Conservation (phyloP, 163 green algal species). For the Coccomyxa subellipsoidea region DNA sequence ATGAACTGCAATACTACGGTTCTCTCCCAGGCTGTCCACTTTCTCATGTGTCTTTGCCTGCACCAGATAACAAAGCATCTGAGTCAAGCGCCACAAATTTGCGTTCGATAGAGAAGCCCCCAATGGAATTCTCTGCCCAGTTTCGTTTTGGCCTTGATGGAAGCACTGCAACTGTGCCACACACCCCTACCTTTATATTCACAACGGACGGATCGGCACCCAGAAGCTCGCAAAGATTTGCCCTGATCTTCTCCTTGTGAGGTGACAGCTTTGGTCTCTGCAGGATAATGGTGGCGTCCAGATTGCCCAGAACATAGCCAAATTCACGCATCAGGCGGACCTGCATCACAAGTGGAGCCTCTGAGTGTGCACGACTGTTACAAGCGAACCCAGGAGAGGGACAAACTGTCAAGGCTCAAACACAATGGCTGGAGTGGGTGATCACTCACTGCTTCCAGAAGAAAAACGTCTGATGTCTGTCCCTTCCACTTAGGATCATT, state of each 20-base stretch:
- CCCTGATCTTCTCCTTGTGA: slow-evolving; percentile 90
- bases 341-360: too few species aligned
- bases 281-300: slow-evolving; percentile 97
- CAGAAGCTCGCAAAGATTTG: slow-evolving; percentile 82
- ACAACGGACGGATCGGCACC: slow-evolving; percentile 69
- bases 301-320: slow-evolving; percentile 93
- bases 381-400: neutral
- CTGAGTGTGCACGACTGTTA: neutral
- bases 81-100: too few species aligned
- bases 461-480: slow-evolving; percentile 83
- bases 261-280: slow-evolving; percentile 93
- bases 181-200: slow-evolving; percentile 99
- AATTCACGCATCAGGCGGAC: slow-evolving; percentile 84
- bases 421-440: neutral
- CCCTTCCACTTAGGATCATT: slow-evolving; percentile 97
- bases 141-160: neutral
- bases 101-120: too few species aligned
- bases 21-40: slow-evolving; percentile 97
- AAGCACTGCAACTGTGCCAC: too few species aligned
- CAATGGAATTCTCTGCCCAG: too few species aligned
- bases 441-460: slow-evolving; percentile 76
- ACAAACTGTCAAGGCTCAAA: neutral
- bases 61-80: too few species aligned
- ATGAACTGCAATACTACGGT: slow-evolving; percentile 93
- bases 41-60: slow-evolving; percentile 99